Percentiles rank a stretch among this genome's conserved stretches.
Conservation (phyloP, 768 basidiomycete genomes). For the Phlegmacium glaucopus region DNA sequence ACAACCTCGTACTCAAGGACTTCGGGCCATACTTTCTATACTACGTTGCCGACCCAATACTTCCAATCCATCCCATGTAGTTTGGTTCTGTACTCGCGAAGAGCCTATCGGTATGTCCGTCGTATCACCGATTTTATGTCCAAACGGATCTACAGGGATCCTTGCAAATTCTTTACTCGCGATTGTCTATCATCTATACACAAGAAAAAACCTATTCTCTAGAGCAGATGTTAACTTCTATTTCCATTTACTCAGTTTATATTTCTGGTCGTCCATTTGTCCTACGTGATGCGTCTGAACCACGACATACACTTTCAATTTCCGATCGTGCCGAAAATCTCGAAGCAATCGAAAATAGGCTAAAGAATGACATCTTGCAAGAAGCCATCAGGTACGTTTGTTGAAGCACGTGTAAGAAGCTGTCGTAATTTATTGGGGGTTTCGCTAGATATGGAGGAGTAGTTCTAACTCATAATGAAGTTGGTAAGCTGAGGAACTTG, state of each 20-base stretch:
- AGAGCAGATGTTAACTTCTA: neutral
- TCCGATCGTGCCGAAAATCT: conserved; percentile 95
- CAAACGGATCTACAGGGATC: neutral
- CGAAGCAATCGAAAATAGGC: conserved; percentile 84
- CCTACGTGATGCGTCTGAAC: conserved; percentile 81
- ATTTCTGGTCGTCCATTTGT: conserved; percentile 94
- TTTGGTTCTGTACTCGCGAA: conserved; percentile 97
- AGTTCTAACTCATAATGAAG: conserved; percentile 90
- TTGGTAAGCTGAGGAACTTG: conserved; percentile 44
- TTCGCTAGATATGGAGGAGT: conserved; percentile 76
- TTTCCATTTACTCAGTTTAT: conserved; percentile 50
- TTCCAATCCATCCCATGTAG: conserved; percentile 64
- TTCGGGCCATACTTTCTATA: conserved; percentile 85
- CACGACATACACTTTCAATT: conserved; percentile 70
- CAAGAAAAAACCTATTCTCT: neutral
- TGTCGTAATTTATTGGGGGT: neutral
- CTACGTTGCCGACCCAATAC: conserved; percentile 71
- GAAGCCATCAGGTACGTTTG: conserved; percentile 67
- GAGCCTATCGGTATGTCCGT: conserved; percentile 78
- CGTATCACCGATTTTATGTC: neutral
- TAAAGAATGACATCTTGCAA: conserved; percentile 88
- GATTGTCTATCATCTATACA: neutral
- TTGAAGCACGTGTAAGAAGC: neutral
- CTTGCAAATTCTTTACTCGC: neutral
- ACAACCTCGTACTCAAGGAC: conserved; percentile 89